phyloP scores from a whole-genome alignment of 148 eudicot genomes.

The Drosera capensis region DNA sequence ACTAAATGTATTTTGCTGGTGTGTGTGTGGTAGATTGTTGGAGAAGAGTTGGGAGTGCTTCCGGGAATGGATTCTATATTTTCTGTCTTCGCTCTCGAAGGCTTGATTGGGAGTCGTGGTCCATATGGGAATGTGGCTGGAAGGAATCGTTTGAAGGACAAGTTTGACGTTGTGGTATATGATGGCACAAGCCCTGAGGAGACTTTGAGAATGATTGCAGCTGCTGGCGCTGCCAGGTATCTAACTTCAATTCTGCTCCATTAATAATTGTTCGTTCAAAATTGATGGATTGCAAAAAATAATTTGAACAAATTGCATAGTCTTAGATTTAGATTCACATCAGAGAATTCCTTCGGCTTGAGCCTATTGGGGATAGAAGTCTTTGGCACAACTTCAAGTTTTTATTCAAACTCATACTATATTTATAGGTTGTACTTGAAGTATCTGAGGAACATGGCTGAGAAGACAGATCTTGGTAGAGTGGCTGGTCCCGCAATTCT shows the following conservation, averaged over 20 bases:
- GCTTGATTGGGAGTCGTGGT: conserved; percentile 36
- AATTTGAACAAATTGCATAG: too few relatives aligned
- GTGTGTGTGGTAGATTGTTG: conserved; percentile 56
- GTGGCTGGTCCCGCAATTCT: conserved; percentile 70
- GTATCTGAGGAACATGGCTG: conserved; percentile 65
- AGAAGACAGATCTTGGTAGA: conserved; percentile 86
- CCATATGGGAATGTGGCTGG: conserved; percentile 22
- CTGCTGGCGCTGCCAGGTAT: conserved; percentile 58
- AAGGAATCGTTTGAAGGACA: too few relatives aligned
- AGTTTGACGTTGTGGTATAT: conserved; percentile 64
- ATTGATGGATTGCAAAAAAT: too few relatives aligned
- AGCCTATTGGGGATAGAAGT: too few relatives aligned
- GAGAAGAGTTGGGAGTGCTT: conserved; percentile 96
- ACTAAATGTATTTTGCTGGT: not conserved
- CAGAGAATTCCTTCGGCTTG: conserved; percentile 6
- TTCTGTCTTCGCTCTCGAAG: conserved; percentile 56
- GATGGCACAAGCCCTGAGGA: conserved; percentile 76
- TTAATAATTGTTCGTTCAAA: too few relatives aligned
- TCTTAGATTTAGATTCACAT: conserved; percentile 8
- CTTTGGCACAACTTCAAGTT: too few relatives aligned
- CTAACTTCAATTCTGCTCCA: too few relatives aligned
- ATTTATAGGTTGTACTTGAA: conserved; percentile 56
- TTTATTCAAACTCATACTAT: not conserved
- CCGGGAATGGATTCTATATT: conserved; percentile 97
- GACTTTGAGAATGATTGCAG: conserved; percentile 72